phyloP scores from a whole-genome alignment of 73 alveolate species.

The Paramecium primaurelia region DNA sequence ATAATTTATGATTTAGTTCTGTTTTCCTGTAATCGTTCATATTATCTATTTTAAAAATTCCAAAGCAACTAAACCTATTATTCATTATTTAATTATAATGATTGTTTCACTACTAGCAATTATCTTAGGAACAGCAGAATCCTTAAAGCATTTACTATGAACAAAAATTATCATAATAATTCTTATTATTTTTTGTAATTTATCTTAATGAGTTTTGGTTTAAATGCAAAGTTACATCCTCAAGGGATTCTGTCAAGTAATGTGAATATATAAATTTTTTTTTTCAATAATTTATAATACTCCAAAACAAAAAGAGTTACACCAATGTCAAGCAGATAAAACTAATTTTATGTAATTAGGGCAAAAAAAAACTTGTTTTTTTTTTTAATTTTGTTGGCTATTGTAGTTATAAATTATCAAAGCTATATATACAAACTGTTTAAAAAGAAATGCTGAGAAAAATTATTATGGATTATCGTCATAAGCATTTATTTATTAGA shows the following conservation, averaged over 20 bases:
- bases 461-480: background rate
- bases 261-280: too few relatives aligned
- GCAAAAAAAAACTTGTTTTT: background rate
- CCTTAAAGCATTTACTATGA: background rate
- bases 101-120: background rate
- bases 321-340: background rate
- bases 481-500: background rate
- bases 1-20: background rate
- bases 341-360: background rate
- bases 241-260: background rate
- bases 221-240: background rate
- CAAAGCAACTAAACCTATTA: background rate
- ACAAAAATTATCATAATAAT: background rate
- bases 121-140: background rate
- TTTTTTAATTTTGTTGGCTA: background rate
- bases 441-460: background rate
- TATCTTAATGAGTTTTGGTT: background rate
- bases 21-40: background rate
- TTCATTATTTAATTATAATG: background rate
- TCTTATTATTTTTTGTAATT: background rate
- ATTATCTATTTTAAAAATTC: background rate
- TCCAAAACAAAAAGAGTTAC: background rate
- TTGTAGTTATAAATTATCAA: slow-evolving; percentile 32
- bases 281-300: background rate
- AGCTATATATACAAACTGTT: background rate